Base-by-base conservation (phyloP, 139 green algal genomes). In the Chlorella sp. region DNA sequence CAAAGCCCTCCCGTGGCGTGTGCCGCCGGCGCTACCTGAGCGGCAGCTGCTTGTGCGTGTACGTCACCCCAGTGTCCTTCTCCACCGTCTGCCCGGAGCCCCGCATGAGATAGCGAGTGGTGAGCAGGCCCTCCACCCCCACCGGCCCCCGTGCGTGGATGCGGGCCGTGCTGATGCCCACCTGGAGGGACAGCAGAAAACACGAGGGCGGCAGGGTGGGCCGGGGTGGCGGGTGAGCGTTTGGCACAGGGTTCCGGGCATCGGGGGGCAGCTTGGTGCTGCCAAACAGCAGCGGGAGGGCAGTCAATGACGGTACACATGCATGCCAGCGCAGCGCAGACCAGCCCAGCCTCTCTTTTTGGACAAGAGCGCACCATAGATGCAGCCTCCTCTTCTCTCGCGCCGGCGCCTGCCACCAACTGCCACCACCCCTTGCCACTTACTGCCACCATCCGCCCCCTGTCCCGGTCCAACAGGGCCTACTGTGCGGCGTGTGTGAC, bases 141-240 rank as follows among this genome's bases (percentile, higher is more conserved):
- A 99, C 98, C 3, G 98, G 98, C 30, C 98, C 98, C 26, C 98
- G 94, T 1, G 98, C 98, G 91, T 99, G 98, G 91, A 99, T 99
- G 75, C 98, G 94, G 81, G 94, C 96, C 18, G 98, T 99, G 92
- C 93, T 97, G 94, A 99, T 99, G 89, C 98, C 98, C 80, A 99
- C 97, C 95, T 98, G 88, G 48, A 1, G 80, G 18, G 34, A 82
- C 64, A 71, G 64, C 21, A 7, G 42, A n/a, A 48, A 3, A 12
- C 4, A 53, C 19, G 19, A 26, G 77, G 37, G 40, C 1, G 32
- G 78, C 24, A 66, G 40, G 24, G 19, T 36, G 19, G 11, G 7
- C 9, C 75, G 18, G 34, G 75, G 75, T 53, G 73, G 73, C 0
- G 18, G 3, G 28, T 3, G 9, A 37, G 3, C 32, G 28, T 3